A percentile compares a stretch with the other conserved stretches of the same genome.
Conservation (phyloP, 2,329 filamentous ascomycete species). For the Fusarium falciforme region DNA sequence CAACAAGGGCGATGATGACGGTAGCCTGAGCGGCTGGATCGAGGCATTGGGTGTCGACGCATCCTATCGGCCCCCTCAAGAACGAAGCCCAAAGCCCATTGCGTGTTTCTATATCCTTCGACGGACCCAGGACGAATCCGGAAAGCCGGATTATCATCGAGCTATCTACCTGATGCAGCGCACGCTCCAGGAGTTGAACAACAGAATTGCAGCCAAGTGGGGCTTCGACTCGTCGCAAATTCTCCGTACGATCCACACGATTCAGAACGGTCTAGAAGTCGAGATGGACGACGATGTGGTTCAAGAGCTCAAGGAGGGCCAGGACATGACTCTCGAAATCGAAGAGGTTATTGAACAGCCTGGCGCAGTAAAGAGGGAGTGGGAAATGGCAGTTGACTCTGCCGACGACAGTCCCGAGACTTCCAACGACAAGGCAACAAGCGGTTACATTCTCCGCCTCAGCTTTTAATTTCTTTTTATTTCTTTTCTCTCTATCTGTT, state of each 20-base stretch:
- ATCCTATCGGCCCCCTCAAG: constrained; percentile 81
- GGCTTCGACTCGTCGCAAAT: constrained; percentile 79
- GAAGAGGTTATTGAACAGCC: constrained; percentile 55
- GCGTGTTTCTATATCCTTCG: constrained; percentile 89
- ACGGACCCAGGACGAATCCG: constrained; percentile 61
- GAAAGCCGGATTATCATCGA: constrained; percentile 75
- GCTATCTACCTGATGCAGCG: constrained; percentile 88
- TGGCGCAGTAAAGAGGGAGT: constrained; percentile 62
- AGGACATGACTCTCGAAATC: constrained; percentile 87
- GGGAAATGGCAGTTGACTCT: constrained; percentile 70
- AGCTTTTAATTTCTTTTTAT: constrained; percentile 52
- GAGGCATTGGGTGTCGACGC: constrained; percentile 92
- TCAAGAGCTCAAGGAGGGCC: constrained; percentile 84
- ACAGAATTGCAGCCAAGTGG: constrained; percentile 81
- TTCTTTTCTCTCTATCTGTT: constrained; percentile 3
- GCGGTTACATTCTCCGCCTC: constrained; percentile 59
- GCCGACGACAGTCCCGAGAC: constrained; percentile 45
- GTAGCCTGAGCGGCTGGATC: constrained; percentile 83
- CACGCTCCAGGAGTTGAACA: constrained; percentile 78
- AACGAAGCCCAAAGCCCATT: constrained; percentile 76
- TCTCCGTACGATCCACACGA: constrained; percentile 76
- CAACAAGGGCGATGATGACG: constrained; percentile 67
- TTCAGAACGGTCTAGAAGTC: constrained; percentile 80
- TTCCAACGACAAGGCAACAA: constrained; percentile 33
- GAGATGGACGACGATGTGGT: constrained; percentile 93